These are phyloP conservation scores for Trichoderma polysporum DNA, from an alignment of 2,329 filamentous ascomycete genomes.

Conservation along the genomic window DNA sequence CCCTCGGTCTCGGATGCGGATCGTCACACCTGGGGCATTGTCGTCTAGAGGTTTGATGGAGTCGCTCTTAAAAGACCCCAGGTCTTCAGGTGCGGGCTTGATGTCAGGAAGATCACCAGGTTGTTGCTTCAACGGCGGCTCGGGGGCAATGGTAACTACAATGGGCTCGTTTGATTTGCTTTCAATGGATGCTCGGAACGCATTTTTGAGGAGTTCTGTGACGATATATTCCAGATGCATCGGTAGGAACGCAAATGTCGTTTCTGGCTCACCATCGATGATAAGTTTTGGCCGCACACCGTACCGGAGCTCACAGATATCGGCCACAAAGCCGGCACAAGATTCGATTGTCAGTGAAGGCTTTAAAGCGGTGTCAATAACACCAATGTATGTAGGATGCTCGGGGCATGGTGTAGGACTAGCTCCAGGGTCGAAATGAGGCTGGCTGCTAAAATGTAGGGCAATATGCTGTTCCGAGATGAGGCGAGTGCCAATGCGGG, in stretches of 20 bases:
- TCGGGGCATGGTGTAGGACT: slow-evolving; percentile 52
- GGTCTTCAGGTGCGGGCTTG: slow-evolving; percentile 38
- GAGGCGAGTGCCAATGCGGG: slow-evolving; percentile 87
- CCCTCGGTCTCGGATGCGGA: slow-evolving; percentile 92
- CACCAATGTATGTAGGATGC: slow-evolving; percentile 76
- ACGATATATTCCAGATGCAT: slow-evolving; percentile 98
- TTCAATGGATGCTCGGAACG: slow-evolving; percentile 91
- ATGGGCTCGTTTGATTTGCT: slow-evolving; percentile 77
- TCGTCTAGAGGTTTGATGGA: slow-evolving; percentile 60
- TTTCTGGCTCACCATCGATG: slow-evolving; percentile 81
- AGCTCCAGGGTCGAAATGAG: slow-evolving; percentile 61
- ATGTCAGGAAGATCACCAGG: slow-evolving; percentile 30
- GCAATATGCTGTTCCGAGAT: slow-evolving; percentile 97
- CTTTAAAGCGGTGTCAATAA: slow-evolving; percentile 86
- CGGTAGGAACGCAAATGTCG: slow-evolving; percentile 90
- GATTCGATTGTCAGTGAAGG: slow-evolving; percentile 78
- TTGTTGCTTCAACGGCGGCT: slow-evolving; percentile 45
- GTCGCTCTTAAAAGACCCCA: slow-evolving; percentile 44
- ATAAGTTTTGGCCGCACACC: slow-evolving; percentile 78
- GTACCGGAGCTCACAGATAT: slow-evolving; percentile 96
- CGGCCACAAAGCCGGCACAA: slow-evolving; percentile 87
- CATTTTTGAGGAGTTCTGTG: slow-evolving; percentile 94
- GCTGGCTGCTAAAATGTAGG: slow-evolving; percentile 70
- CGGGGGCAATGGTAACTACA: slow-evolving; percentile 85
- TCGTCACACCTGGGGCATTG: slow-evolving; percentile 81